Evolutionary conservation across 139 green algal species (phyloP).

Genomic region (Pycnococcus provasolii): DNA sequence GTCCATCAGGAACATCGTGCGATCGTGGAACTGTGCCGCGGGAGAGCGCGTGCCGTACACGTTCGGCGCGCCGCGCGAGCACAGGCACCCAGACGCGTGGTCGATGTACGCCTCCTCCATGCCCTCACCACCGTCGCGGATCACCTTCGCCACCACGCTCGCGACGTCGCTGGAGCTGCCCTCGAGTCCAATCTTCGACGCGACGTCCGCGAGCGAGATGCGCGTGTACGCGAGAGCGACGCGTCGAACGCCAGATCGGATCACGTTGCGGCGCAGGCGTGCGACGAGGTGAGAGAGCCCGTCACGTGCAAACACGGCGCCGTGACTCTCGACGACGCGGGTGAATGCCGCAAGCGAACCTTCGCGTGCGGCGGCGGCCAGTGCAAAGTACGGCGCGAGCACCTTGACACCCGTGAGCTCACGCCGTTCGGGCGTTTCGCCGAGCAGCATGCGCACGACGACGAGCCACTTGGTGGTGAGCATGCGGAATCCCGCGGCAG

Average conservation of each 20-base stretch:
- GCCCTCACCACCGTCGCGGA: conserved; percentile 34
- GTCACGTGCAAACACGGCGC: conserved; percentile 57
- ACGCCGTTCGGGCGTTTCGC: conserved; percentile 83
- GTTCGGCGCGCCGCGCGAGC: conserved; percentile 51
- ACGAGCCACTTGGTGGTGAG: conserved; percentile 77
- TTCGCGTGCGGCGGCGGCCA: conserved; percentile 67
- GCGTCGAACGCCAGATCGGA: conserved; percentile 79
- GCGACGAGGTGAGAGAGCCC: conserved; percentile 73
- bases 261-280: conserved; percentile 88
- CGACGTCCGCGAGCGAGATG: conserved; percentile 78
- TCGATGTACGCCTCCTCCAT: conserved; percentile 76
- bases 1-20: conserved; percentile 93
- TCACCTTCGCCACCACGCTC: conserved; percentile 83
- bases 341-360: conserved; percentile 76
- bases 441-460: conserved; percentile 86
- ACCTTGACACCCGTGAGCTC: conserved; percentile 51
- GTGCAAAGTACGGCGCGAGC: conserved; percentile 79
- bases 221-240: conserved; percentile 88
- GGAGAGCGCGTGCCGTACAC: conserved; percentile 64
- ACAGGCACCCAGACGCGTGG: conserved; percentile 45
- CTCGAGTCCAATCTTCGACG: conserved; percentile 64
- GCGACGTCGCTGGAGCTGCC: conserved; percentile 67
- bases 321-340: conserved; percentile 45
- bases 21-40: conserved; percentile 76
- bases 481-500: conserved; percentile 80